Percentiles rank a stretch among this genome's conserved stretches.
phyloP scores from a whole-genome alignment of 2,329 filamentous ascomycete genomes.

The Coniochaeta hoffmannii region DNA sequence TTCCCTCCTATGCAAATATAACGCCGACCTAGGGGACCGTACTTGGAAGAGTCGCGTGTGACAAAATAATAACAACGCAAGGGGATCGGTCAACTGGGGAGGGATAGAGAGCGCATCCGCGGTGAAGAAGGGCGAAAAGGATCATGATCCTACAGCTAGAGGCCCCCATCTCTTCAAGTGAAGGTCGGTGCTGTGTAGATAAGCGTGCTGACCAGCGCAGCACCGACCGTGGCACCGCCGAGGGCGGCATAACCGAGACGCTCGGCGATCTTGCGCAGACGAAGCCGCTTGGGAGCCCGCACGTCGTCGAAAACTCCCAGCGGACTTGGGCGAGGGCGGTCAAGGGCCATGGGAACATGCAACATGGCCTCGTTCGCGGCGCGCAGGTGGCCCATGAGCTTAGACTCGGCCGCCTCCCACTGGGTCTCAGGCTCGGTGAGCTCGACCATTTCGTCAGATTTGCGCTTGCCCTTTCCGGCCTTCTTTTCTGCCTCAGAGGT shows the following conservation, averaged over 20 bases:
- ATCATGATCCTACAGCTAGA: neutral
- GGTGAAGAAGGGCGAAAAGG: neutral
- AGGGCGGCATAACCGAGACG: conserved; percentile 27
- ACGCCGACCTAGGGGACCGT: neutral
- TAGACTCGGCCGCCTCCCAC: conserved; percentile 6
- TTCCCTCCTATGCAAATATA: neutral
- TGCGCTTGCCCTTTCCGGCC: conserved; percentile 18
- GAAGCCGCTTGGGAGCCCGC: conserved; percentile 16
- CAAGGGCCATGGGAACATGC: neutral
- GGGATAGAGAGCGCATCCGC: neutral
- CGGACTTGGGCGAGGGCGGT: too few species aligned
- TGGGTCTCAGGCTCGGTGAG: conserved; percentile 11
- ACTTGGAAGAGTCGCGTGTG: neutral
- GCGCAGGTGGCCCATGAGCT: neutral
- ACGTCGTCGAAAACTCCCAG: too few species aligned
- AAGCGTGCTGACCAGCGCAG: conserved; percentile 27
- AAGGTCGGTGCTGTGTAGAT: conserved; percentile 31
- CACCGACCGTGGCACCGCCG: conserved; percentile 25
- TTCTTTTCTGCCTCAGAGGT: neutral
- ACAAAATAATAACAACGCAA: neutral
- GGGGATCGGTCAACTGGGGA: neutral
- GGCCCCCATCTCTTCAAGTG: conserved; percentile 7
- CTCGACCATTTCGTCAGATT: conserved; percentile 22
- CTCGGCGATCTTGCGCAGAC: conserved; percentile 20
- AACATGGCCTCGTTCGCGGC: neutral